Evolutionary conservation across 1,284 basidiomycete species (phyloP), one percentile per base, ranked within the genome.

Genomic region (Coniophora puteana): DNA sequence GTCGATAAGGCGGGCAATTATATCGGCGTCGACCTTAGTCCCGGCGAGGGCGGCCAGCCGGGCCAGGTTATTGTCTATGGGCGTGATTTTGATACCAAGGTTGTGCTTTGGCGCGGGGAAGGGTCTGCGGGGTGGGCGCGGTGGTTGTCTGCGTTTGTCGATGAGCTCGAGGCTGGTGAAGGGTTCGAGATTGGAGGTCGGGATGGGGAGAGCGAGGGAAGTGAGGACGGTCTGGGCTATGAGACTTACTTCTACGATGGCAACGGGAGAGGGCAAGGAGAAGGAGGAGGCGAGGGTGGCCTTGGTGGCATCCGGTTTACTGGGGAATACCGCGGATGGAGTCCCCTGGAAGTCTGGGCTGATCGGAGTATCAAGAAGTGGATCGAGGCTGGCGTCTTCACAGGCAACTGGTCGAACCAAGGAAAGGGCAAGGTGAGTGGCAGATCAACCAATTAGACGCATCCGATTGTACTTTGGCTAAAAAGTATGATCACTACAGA

Each of bases 41-140:
- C 95, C 4, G 89, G 68, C 16, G 78, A 83, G 48, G 63, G 66
- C 29, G 95, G 93, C 35, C 63, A 78, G 2, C 72, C 80, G 37
- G 96, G 95, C 4, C 95, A 99, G 62, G 93, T 97, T 38, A 98
- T 99, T 48, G 83, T 98, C 36, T 99, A 98, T 63, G 95, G 95
- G 11, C 79, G 95, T 39, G 95, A 99, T 60, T 97, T 99, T 64
- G 95, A 99, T 63, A 90, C 93, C 18, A 99, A 99, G 63, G 90
- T 97, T 29, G 95, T 98, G 24, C 72, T 98, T 38, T 94, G 87
- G 81, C 74, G 78, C 43, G 93, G 93, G 5, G 93, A 98, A 48
- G 93, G 94, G 13, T 73, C 79, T 26, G 83, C 80, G 10, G 95
- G 95, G 4, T 99, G 96, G 95, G 95, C 89, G 25, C 84, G 84